Conservation (phyloP, 2,329 filamentous ascomycete species). For the Fusarium cicatricum region DNA sequence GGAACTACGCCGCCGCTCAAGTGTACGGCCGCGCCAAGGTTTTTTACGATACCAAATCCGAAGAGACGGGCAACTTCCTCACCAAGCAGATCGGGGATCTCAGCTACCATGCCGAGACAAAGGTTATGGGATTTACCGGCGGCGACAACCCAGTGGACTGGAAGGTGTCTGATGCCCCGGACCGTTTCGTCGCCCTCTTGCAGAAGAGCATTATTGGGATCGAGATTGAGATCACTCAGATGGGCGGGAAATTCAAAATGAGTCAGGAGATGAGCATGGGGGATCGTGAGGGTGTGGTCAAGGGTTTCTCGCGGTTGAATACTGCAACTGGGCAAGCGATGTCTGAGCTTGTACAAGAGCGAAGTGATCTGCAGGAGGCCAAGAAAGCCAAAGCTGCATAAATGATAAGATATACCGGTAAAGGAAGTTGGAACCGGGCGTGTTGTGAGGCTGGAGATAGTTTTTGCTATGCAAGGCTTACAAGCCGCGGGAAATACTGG, state of each 20-base stretch:
- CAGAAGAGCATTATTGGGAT: conserved; percentile 68
- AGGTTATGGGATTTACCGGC: conserved; percentile 64
- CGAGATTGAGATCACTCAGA: conserved; percentile 62
- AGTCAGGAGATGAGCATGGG: conserved; percentile 65
- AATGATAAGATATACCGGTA: neutral
- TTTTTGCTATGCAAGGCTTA: too few relatives aligned
- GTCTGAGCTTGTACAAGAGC: conserved; percentile 45
- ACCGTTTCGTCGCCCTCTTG: conserved; percentile 62
- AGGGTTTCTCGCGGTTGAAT: conserved; percentile 58
- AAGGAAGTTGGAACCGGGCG: too few relatives aligned
- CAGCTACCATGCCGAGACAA: conserved; percentile 57
- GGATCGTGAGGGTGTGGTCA: conserved; percentile 64
- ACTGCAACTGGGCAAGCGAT: conserved; percentile 45
- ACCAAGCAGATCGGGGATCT: conserved; percentile 61
- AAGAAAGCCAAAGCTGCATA: conserved; percentile 7
- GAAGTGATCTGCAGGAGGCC: conserved; percentile 41
- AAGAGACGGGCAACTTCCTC: conserved; percentile 56
- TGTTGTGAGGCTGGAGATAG: too few relatives aligned
- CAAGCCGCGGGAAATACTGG: too few relatives aligned
- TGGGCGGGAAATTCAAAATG: conserved; percentile 73
- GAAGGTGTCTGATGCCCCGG: conserved; percentile 66
- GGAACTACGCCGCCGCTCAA: conserved; percentile 74
- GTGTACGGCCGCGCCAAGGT: conserved; percentile 66
- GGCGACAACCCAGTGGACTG: conserved; percentile 53
- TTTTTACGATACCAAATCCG: conserved; percentile 58